Evolutionary conservation across 495 filamentous ascomycete species (phyloP).

Genomic region (Annulohypoxylon bovei): DNA sequence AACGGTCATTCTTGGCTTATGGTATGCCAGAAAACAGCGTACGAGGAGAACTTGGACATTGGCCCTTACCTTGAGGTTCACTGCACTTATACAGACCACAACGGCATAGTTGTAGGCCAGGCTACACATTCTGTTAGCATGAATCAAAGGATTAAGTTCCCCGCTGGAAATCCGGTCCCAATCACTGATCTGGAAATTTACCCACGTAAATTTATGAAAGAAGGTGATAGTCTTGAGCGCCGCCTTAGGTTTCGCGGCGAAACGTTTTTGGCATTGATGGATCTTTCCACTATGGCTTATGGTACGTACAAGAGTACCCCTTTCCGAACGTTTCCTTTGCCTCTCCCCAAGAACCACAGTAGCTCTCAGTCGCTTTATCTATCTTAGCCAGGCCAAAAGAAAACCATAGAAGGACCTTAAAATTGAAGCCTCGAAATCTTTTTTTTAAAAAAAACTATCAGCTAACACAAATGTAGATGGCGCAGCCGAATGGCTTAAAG

Average conservation of each 20-base stretch:
- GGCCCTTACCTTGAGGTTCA: constrained; percentile 44
- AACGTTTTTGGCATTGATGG: constrained; percentile 34
- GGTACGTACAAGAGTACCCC: constrained; percentile 13
- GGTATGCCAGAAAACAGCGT: constrained; percentile 43
- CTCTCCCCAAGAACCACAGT: too few species aligned
- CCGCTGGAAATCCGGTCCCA: constrained; percentile 31
- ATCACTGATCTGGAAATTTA: constrained; percentile 38
- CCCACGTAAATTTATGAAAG: constrained; percentile 35
- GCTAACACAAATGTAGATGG: constrained; percentile 31
- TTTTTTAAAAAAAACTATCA: background rate
- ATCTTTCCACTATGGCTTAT: constrained; percentile 37
- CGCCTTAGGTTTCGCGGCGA: constrained; percentile 31
- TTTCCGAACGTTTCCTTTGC: background rate
- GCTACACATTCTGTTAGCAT: constrained; percentile 13
- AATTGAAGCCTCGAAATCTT: background rate
- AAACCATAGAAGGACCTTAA: background rate
- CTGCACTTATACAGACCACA: constrained; percentile 40
- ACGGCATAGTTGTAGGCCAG: constrained; percentile 33
- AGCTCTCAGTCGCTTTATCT: too few species aligned
- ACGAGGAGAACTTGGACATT: constrained; percentile 23
- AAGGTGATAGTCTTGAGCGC: constrained; percentile 35
- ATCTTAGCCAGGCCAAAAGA: too few species aligned
- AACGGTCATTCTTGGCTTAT: constrained; percentile 44
- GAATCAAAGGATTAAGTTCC: constrained; percentile 36
- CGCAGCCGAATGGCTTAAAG: constrained; percentile 41